These are phyloP conservation scores for Linaria vulgaris DNA, from an alignment of 257 asterid genomes.

Conservation along the genomic window DNA sequence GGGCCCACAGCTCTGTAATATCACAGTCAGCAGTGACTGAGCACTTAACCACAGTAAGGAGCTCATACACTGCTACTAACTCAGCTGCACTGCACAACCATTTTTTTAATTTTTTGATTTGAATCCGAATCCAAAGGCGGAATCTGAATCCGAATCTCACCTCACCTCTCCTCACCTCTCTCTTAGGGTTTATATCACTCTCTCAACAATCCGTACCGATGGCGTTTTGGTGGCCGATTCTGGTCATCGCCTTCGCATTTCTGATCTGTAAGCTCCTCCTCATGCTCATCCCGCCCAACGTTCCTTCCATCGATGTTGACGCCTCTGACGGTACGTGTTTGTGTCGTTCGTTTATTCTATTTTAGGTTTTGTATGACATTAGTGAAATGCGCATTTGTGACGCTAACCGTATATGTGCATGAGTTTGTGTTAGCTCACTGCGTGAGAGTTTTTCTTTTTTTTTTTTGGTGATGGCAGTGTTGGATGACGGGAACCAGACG, in stretches of 20 bases:
- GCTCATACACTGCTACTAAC: no score
- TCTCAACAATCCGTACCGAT: constrained; percentile 35
- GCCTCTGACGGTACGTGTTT: constrained; percentile 71
- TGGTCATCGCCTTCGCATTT: constrained; percentile 65
- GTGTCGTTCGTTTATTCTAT: constrained; percentile 7
- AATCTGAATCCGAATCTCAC: constrained; percentile 25
- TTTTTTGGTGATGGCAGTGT: constrained; percentile 49
- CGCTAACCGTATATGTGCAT: no score
- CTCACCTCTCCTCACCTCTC: no score
- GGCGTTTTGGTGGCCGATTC: constrained; percentile 96
- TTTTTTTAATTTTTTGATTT: neutral
- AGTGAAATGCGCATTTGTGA: neutral
- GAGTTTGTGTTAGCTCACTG: constrained; percentile 4
- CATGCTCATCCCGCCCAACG: constrained; percentile 87
- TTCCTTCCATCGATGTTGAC: constrained; percentile 89
- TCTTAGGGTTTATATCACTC: constrained; percentile 39
- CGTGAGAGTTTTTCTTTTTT: neutral
- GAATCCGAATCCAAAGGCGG: constrained; percentile 28
- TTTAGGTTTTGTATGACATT: neutral
- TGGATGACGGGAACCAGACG: constrained; percentile 79
- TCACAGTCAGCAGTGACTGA: constrained; percentile 24
- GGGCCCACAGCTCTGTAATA: no score
- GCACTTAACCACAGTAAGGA: no score
- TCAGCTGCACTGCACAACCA: no score
- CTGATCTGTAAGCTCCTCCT: constrained; percentile 83